phyloP scores from a whole-genome alignment of 1,284 basidiomycete genomes.

The Porodaedalea pini region DNA sequence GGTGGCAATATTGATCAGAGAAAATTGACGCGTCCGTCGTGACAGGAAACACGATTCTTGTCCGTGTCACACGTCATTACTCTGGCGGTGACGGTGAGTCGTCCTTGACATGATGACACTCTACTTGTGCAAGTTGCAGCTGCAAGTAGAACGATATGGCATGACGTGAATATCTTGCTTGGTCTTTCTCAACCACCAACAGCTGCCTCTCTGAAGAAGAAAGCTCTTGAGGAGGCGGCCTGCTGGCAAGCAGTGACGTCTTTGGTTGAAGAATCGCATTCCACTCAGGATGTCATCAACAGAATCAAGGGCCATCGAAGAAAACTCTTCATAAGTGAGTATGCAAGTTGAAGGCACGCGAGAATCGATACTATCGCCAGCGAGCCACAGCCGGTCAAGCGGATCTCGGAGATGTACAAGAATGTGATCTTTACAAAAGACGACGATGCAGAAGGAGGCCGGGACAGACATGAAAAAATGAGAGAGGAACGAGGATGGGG shows the following conservation, averaged over 20 bases:
- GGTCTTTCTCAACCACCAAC: conserved; percentile 2
- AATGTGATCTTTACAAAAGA: conserved; percentile 59
- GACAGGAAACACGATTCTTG: too few relatives aligned
- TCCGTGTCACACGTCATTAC: too few relatives aligned
- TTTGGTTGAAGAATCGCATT: neutral
- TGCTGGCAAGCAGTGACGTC: neutral
- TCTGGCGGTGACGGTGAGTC: too few relatives aligned
- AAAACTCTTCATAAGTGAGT: too few relatives aligned
- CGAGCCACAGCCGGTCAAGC: conserved; percentile 53
- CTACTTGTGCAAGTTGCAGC: too few relatives aligned
- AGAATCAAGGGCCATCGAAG: neutral
- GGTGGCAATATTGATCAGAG: too few relatives aligned
- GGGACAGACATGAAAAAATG: conserved; percentile 18
- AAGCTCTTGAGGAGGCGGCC: neutral
- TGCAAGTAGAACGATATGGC: too few relatives aligned
- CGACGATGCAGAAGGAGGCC: conserved; percentile 25
- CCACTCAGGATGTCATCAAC: neutral
- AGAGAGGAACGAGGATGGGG: conserved; percentile 5
- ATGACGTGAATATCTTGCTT: neutral
- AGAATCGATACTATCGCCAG: conserved; percentile 36
- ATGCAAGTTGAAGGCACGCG: neutral
- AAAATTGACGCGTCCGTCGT: too few relatives aligned
- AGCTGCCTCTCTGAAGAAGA: neutral
- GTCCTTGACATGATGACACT: too few relatives aligned
- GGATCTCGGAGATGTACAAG: conserved; percentile 62